Conservation (phyloP, 805 yeast species). For the Saccharomyces mikatae region DNA sequence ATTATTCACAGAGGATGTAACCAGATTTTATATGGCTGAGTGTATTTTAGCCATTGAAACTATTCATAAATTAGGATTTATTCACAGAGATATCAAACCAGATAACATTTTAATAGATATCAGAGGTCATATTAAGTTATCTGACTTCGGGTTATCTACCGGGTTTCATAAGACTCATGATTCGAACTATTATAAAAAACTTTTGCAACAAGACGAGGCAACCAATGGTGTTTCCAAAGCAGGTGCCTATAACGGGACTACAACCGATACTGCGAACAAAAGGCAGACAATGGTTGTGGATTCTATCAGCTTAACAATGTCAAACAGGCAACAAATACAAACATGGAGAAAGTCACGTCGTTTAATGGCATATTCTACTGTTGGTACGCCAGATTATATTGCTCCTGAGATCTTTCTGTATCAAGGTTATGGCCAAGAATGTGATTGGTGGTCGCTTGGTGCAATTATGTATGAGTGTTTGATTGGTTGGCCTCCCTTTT, state of each 20-base stretch:
- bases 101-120: slow-evolving; percentile 88
- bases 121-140: slow-evolving; percentile 69
- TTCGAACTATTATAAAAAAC: slow-evolving; percentile 72
- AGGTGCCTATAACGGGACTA: slow-evolving; percentile 18
- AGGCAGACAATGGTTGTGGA: slow-evolving; percentile 85
- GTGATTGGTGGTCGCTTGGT: slow-evolving; percentile 97
- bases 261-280: slow-evolving; percentile 28
- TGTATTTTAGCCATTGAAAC: slow-evolving; percentile 94
- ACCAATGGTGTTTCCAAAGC: slow-evolving; percentile 31
- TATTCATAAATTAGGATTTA: slow-evolving; percentile 84
- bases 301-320: slow-evolving; percentile 90
- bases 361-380: slow-evolving; percentile 91
- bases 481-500: slow-evolving; percentile 96
- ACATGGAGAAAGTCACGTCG: slow-evolving; percentile 92
- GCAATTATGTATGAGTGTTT: slow-evolving; percentile 95
- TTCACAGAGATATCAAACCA: slow-evolving; percentile 96
- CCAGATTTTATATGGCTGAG: slow-evolving; percentile 90
- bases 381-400: slow-evolving; percentile 92
- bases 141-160: slow-evolving; percentile 82
- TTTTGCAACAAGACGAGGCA: slow-evolving; percentile 56
- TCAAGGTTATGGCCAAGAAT: slow-evolving; percentile 93
- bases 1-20: slow-evolving; percentile 86
- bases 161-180: slow-evolving; percentile 94
- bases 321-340: slow-evolving; percentile 89
- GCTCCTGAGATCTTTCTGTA: slow-evolving; percentile 91